These are phyloP conservation scores for Puccinia hordei DNA, from an alignment of 1,284 basidiomycete genomes.

Conservation along the genomic window DNA sequence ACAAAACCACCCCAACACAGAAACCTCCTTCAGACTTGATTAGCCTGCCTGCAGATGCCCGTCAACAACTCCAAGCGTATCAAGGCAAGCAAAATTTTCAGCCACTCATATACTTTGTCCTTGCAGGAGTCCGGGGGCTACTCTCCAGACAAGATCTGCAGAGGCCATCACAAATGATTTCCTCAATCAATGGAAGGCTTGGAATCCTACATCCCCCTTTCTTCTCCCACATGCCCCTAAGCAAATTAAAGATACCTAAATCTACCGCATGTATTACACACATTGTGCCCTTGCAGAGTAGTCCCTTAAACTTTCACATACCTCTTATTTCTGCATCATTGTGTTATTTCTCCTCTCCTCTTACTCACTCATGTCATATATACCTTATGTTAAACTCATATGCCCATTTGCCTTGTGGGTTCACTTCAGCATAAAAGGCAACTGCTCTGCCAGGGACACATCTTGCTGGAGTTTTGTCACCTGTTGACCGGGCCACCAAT, in stretches of 20 bases:
- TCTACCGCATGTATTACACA: too few species aligned
- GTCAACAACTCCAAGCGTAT: neutral
- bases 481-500: too few species aligned
- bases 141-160: neutral
- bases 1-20: too few species aligned
- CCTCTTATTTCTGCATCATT: too few species aligned
- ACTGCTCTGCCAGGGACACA: too few species aligned
- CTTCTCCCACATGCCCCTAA: neutral
- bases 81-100: neutral
- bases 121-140: neutral
- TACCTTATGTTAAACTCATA: too few species aligned
- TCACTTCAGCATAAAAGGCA: too few species aligned
- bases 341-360: too few species aligned
- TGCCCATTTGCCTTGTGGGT: too few species aligned
- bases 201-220: neutral
- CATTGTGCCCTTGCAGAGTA: neutral
- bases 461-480: too few species aligned
- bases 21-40: neutral
- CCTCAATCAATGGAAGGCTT: neutral
- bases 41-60: neutral
- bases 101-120: neutral
- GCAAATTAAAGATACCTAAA: neutral
- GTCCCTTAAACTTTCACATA: neutral
- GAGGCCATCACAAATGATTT: slow-evolving; percentile 16
- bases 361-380: too few species aligned